Evolutionary conservation across 2,329 filamentous ascomycete species (phyloP).

Genomic region (Exophiala oligosperma): DNA sequence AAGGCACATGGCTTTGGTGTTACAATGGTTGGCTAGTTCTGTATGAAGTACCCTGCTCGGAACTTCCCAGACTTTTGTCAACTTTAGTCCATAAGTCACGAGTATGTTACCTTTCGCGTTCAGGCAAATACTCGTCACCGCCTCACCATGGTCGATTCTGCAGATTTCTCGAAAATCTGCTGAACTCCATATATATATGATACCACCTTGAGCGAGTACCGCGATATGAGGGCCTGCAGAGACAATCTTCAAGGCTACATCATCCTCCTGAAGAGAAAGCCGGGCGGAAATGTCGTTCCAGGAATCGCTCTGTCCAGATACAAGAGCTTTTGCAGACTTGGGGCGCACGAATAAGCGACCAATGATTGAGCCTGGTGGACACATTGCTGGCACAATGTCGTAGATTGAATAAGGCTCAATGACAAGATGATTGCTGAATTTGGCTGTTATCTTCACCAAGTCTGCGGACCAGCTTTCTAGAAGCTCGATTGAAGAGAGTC

Average conservation of each 20-base stretch:
- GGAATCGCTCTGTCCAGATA: constrained; percentile 2
- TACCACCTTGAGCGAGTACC: constrained; percentile 27
- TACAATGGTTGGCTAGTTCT: constrained; percentile 10
- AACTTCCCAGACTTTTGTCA: constrained; percentile 28
- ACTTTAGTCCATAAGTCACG: constrained; percentile 24
- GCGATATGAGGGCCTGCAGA: constrained; percentile 28
- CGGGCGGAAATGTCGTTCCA: constrained; percentile 14
- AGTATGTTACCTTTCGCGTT: constrained; percentile 20
- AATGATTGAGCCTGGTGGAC: constrained; percentile 38
- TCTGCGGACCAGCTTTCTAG: constrained; percentile 38
- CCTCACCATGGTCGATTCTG: constrained; percentile 25
- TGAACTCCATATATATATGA: constrained; percentile 27
- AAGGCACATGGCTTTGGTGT: constrained; percentile 19
- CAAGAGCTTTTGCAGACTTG: constrained; percentile 11
- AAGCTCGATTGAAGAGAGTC: constrained; percentile 26
- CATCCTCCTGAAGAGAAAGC: constrained; percentile 3
- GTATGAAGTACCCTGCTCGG: constrained; percentile 10
- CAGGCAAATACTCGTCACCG: constrained; percentile 19
- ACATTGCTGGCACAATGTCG: constrained; percentile 42
- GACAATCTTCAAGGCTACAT: constrained; percentile 7
- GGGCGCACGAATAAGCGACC: constrained; percentile 33
- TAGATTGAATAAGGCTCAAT: constrained; percentile 38
- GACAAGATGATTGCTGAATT: constrained; percentile 35
- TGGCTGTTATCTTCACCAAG: constrained; percentile 38
- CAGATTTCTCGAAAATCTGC: constrained; percentile 28